These are phyloP conservation scores for Amaranthus hypochondriacus DNA, from an alignment of 148 eudicot species.

Conservation along the genomic window DNA sequence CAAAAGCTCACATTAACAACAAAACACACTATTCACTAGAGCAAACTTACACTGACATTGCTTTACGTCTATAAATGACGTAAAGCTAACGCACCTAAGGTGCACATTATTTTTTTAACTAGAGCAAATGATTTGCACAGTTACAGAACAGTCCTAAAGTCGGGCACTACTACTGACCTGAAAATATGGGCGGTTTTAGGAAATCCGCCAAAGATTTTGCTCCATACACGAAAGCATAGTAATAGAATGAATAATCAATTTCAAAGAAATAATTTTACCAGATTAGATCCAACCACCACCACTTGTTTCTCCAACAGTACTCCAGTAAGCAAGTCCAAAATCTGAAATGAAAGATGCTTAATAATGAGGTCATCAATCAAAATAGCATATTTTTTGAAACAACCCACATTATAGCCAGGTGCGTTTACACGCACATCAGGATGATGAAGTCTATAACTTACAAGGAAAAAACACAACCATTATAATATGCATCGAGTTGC, in stretches of 20 bases:
- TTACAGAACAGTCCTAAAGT: not conserved
- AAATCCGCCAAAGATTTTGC: not conserved
- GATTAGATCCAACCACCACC: conserved; percentile 65
- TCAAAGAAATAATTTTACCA: conserved; percentile 43
- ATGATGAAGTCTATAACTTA: not conserved
- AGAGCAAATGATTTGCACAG: not conserved
- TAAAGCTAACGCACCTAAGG: not conserved
- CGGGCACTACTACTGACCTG: not conserved
- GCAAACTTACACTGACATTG: not conserved
- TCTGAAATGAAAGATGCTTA: conserved; percentile 38
- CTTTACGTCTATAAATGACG: not conserved
- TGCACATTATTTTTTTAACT: not conserved
- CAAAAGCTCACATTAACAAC: not conserved
- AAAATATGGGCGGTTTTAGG: not conserved
- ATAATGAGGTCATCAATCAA: not conserved
- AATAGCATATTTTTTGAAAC: not conserved
- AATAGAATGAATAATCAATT: not conserved
- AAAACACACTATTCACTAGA: not conserved
- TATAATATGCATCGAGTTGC: too few relatives aligned
- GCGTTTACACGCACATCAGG: too few relatives aligned
- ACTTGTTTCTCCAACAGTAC: conserved; percentile 95
- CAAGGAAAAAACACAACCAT: not conserved
- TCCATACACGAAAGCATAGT: conserved; percentile 2
- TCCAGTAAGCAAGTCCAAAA: conserved; percentile 68
- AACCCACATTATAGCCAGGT: not conserved